A percentile compares a stretch with the other conserved stretches of the same genome.
phyloP scores from a whole-genome alignment of 2,329 filamentous ascomycete genomes.

The Fusarium sp. region DNA sequence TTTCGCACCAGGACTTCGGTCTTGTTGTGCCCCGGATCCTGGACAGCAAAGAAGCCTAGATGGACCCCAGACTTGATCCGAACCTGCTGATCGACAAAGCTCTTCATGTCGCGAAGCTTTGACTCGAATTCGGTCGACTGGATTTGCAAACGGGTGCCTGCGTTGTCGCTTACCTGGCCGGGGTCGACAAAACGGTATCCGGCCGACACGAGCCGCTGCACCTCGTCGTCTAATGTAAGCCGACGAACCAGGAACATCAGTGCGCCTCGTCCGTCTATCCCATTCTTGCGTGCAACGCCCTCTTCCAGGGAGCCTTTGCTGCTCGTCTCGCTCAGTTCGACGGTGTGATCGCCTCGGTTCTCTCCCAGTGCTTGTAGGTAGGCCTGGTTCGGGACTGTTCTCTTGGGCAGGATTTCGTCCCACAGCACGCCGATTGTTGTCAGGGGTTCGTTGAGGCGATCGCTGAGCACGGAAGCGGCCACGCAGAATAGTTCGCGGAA shows the following conservation, averaged over 20 bases:
- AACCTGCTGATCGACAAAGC: slow-evolving; percentile 58
- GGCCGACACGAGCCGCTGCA: slow-evolving; percentile 69
- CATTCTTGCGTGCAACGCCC: slow-evolving; percentile 42
- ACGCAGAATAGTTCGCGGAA: slow-evolving; percentile 87
- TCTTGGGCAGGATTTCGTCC: slow-evolving; percentile 78
- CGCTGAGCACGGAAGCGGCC: slow-evolving; percentile 76
- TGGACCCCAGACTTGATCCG: slow-evolving; percentile 64
- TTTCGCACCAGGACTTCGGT: slow-evolving; percentile 71
- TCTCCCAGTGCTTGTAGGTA: slow-evolving; percentile 23
- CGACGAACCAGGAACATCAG: slow-evolving; percentile 81
- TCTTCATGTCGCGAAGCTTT: slow-evolving; percentile 71
- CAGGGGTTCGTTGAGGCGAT: slow-evolving; percentile 69
- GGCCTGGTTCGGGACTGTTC: slow-evolving; percentile 46
- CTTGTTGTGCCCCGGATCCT: slow-evolving; percentile 59
- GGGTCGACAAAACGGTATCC: slow-evolving; percentile 80
- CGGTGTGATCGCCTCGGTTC: neutral
- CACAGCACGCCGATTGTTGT: slow-evolving; percentile 74
- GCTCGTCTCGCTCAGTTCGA: slow-evolving; percentile 2
- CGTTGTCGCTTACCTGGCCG: slow-evolving; percentile 72
- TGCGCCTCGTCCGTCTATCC: slow-evolving; percentile 72
- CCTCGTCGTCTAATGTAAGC: slow-evolving; percentile 65
- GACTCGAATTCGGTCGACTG: slow-evolving; percentile 66
- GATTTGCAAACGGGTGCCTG: slow-evolving; percentile 80
- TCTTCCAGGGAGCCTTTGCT: slow-evolving; percentile 48
- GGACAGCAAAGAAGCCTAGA: slow-evolving; percentile 65